Conservation (phyloP, 2,329 filamentous ascomycete genomes). For the Microcyclosporella mali region DNA sequence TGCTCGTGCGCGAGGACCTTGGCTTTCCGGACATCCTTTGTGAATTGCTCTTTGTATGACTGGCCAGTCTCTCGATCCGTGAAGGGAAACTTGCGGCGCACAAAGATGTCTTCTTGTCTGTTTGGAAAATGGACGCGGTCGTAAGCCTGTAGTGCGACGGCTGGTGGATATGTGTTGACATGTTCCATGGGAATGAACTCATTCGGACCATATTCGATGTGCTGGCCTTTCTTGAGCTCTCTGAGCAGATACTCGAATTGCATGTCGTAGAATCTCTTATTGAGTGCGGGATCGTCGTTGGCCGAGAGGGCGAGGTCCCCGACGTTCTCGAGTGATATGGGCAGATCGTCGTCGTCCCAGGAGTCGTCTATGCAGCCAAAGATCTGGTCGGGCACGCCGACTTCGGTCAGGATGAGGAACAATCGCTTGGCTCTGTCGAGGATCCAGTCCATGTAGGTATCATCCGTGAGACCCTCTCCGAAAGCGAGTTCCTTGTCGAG, state of each 20-base stretch:
- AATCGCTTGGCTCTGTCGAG: conserved; percentile 61
- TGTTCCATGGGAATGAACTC: conserved; percentile 66
- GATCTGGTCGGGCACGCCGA: conserved; percentile 66
- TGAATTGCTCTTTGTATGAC: conserved; percentile 44
- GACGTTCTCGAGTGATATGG: conserved; percentile 60
- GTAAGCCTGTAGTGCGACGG: conserved; percentile 42
- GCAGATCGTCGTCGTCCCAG: conserved; percentile 71
- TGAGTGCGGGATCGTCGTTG: conserved; percentile 55
- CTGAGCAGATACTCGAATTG: conserved; percentile 67
- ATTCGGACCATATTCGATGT: conserved; percentile 58
- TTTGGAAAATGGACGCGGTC: conserved; percentile 61
- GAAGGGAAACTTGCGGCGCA: conserved; percentile 30
- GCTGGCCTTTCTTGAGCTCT: conserved; percentile 54
- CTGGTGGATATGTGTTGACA: conserved; percentile 53
- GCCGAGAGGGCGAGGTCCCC: conserved; percentile 56
- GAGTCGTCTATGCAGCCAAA: conserved; percentile 69
- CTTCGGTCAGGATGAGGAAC: conserved; percentile 64
- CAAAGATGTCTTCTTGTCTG: conserved; percentile 48
- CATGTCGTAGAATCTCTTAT: conserved; percentile 61
- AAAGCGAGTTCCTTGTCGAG: conserved; percentile 60
- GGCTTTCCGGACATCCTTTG: conserved; percentile 55
- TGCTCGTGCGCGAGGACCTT: conserved; percentile 59
- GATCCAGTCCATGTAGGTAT: conserved; percentile 76
- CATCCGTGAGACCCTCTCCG: conserved; percentile 62
- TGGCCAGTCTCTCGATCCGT: conserved; percentile 24